A percentile compares a stretch with the other conserved stretches of the same genome.
These are phyloP conservation scores for Tardiomyces depauwii DNA, from an alignment of 1,139 yeast species.

Conservation along the genomic window DNA sequence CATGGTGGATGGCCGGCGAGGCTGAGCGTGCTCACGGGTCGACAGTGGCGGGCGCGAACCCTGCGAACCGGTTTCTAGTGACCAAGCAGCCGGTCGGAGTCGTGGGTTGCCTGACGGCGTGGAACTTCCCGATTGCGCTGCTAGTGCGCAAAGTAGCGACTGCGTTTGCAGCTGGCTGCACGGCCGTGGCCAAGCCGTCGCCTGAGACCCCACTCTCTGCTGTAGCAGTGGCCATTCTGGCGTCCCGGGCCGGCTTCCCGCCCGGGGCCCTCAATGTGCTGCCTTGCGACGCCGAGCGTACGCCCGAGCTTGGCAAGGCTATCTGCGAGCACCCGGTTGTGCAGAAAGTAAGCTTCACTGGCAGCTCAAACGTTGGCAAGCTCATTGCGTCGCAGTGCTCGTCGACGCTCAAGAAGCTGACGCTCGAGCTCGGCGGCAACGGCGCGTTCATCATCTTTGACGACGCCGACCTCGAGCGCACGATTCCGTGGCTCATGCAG, in stretches of 20 bases:
- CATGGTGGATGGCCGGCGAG: conserved; percentile 72
- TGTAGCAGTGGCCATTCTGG: conserved; percentile 46
- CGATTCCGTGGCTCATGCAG: conserved; percentile 41
- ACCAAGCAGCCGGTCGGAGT: conserved; percentile 65
- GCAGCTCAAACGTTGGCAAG: conserved; percentile 71
- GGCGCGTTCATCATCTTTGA: conserved; percentile 64
- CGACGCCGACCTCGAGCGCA: conserved; percentile 48
- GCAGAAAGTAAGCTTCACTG: conserved; percentile 76
- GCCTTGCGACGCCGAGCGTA: conserved; percentile 29
- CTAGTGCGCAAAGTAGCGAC: conserved; percentile 83
- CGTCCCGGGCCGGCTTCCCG: conserved; percentile 66
- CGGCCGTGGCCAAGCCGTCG: conserved; percentile 69
- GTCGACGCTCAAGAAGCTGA: conserved; percentile 60
- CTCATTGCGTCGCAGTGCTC: conserved; percentile 60
- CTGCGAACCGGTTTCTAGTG: conserved; percentile 45
- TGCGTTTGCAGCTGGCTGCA: conserved; percentile 72
- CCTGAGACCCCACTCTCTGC: conserved; percentile 80
- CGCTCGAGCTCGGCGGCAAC: conserved; percentile 74
- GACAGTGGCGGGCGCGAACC: conserved; percentile 52
- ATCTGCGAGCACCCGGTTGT: conserved; percentile 56
- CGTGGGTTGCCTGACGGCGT: conserved; percentile 74
- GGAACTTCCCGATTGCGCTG: conserved; percentile 84
- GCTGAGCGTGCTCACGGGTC: conserved; percentile 67
- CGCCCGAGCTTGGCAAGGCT: conserved; percentile 50
- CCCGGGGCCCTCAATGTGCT: conserved; percentile 63